phyloP scores from a whole-genome alignment of 1,284 basidiomycete species.

The Irpex lacteus region DNA sequence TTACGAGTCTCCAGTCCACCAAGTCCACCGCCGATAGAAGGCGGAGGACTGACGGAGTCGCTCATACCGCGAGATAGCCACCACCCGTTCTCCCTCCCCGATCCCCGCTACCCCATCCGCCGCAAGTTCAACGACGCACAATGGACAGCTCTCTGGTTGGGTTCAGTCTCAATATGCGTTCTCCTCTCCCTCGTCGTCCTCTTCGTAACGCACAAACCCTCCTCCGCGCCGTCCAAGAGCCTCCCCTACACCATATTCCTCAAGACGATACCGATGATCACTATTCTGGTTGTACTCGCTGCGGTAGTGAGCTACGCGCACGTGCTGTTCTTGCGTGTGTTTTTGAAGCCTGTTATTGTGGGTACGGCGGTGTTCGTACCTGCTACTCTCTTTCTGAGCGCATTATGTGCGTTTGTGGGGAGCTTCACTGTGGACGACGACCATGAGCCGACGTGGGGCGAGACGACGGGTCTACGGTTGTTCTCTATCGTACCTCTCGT shows the following conservation, averaged over 20 bases:
- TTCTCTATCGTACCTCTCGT: slow-evolving; percentile 77
- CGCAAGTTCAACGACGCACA: slow-evolving; percentile 68
- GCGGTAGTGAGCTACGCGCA: slow-evolving; percentile 74
- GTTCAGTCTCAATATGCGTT: slow-evolving; percentile 54
- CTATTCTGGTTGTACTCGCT: slow-evolving; percentile 73
- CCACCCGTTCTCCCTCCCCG: slow-evolving; percentile 67
- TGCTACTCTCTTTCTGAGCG: slow-evolving; percentile 75
- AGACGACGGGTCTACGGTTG: slow-evolving; percentile 80
- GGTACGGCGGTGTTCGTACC: slow-evolving; percentile 81
- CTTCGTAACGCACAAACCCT: slow-evolving; percentile 46
- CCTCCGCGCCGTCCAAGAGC: slow-evolving; percentile 33
- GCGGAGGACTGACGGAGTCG: slow-evolving; percentile 50
- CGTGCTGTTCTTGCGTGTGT: slow-evolving; percentile 73
- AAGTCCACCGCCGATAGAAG: slow-evolving; percentile 22
- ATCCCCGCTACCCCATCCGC: slow-evolving; percentile 62
- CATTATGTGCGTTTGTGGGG: slow-evolving; percentile 85
- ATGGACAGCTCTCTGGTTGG: slow-evolving; percentile 69
- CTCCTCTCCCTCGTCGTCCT: slow-evolving; percentile 63
- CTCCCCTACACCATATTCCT: slow-evolving; percentile 75
- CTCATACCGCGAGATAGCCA: slow-evolving; percentile 67
- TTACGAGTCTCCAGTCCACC: slow-evolving; percentile 31
- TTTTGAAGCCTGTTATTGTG: slow-evolving; percentile 80
- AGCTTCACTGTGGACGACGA: slow-evolving; percentile 84
- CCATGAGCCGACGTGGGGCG: slow-evolving; percentile 71
- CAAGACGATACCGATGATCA: slow-evolving; percentile 82